Evolutionary conservation across 2,329 filamentous ascomycete genomes (phyloP).

Genomic region (Amauroascus niger): DNA sequence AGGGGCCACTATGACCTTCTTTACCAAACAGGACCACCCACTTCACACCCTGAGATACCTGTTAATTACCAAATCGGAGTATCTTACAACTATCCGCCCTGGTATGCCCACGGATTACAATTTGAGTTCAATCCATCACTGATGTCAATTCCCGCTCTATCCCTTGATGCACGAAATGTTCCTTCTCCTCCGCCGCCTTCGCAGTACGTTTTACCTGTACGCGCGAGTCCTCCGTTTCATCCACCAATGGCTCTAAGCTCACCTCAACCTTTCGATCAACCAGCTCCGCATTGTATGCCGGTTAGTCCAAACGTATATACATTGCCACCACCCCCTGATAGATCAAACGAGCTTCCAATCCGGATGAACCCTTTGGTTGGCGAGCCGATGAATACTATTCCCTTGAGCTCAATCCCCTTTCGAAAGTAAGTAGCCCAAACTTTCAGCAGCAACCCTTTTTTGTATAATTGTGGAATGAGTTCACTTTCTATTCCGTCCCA

Average conservation of each 20-base stretch:
- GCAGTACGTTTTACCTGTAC: slow-evolving; percentile 26
- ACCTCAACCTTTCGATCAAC: slow-evolving; percentile 1
- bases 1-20: slow-evolving; percentile 87
- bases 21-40: slow-evolving; percentile 52
- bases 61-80: slow-evolving; percentile 36
- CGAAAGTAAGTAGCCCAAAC: slow-evolving; percentile 30
- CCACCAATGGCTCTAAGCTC: slow-evolving; percentile 3
- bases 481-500: neutral
- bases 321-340: slow-evolving; percentile 23
- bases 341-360: slow-evolving; percentile 24
- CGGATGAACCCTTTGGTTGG: slow-evolving; percentile 36
- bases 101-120: slow-evolving; percentile 30
- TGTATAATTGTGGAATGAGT: neutral
- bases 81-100: slow-evolving; percentile 31
- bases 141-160: slow-evolving; percentile 35
- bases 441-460: neutral
- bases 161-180: slow-evolving; percentile 30
- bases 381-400: slow-evolving; percentile 34
- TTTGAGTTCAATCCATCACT: slow-evolving; percentile 35
- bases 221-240: slow-evolving; percentile 19
- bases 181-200: slow-evolving; percentile 26
- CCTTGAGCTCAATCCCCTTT: slow-evolving; percentile 32
- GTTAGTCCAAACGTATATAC: too few relatives aligned
- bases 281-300: slow-evolving; percentile 10
- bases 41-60: slow-evolving; percentile 19